Evolutionary conservation across 176 grass and related monocot genomes (phyloP).

Genomic region (Avena atlantica): DNA sequence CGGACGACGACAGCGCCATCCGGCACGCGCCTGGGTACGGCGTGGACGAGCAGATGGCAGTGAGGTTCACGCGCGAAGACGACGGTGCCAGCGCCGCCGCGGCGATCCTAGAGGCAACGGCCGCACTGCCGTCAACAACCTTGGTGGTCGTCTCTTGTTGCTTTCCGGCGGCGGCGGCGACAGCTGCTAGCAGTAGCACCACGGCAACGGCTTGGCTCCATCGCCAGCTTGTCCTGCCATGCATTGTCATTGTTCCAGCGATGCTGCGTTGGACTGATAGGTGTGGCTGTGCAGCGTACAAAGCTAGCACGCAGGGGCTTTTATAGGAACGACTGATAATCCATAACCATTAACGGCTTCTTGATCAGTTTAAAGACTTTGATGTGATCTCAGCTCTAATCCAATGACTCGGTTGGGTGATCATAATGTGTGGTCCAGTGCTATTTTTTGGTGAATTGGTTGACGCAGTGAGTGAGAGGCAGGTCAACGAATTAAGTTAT

Average conservation of each 20-base stretch:
- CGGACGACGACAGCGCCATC: conserved; percentile 55
- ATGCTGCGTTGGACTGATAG: not conserved
- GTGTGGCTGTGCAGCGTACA: not conserved
- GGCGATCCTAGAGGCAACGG: not conserved
- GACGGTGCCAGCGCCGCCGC: not conserved
- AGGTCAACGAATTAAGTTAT: too few relatives aligned
- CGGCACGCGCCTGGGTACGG: conserved; percentile 64
- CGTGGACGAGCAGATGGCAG: conserved; percentile 57
- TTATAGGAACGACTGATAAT: not conserved
- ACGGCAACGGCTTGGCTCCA: conserved; percentile 27
- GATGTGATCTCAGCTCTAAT: too few relatives aligned
- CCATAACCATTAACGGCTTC: not conserved
- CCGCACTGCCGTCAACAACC: not conserved
- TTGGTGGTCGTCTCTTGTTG: not conserved
- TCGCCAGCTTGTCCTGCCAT: conserved; percentile 13
- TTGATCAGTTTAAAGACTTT: too few relatives aligned
- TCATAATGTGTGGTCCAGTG: too few relatives aligned
- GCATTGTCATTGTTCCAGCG: conserved; percentile 22
- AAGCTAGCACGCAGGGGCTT: not conserved
- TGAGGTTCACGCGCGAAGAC: conserved; percentile 5
- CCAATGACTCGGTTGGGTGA: too few relatives aligned
- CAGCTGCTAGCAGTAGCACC: not conserved
- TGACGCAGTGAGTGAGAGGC: too few relatives aligned
- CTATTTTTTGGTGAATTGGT: too few relatives aligned
- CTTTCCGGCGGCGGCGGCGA: not conserved